Conservation (phyloP, 2,329 filamentous ascomycete species). For the Daldinia eschscholtzii region DNA sequence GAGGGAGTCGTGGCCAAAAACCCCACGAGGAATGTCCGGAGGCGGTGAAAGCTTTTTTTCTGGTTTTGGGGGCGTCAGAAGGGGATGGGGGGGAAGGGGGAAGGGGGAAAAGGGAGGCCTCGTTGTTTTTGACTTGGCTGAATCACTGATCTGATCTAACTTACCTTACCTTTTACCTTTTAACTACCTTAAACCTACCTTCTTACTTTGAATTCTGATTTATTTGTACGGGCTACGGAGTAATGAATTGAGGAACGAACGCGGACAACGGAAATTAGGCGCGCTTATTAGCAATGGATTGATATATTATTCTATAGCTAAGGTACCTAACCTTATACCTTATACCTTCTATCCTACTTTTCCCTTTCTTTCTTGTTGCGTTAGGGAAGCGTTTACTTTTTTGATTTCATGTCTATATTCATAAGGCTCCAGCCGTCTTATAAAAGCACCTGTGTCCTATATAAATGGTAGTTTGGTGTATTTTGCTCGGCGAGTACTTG, state of each 20-base stretch:
- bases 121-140: background rate
- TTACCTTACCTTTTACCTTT: too few species aligned
- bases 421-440: background rate
- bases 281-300: constrained; percentile 17
- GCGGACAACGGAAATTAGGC: background rate
- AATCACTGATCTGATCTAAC: too few species aligned
- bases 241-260: constrained; percentile 26
- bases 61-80: too few species aligned
- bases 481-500: constrained; percentile 18
- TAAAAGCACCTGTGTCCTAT: background rate
- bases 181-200: too few species aligned
- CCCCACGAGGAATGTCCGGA: background rate
- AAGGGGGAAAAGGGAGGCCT: background rate
- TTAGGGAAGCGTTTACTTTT: constrained; percentile 7
- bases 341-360: constrained; percentile 18
- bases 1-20: background rate
- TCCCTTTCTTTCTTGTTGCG: background rate
- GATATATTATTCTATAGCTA: constrained; percentile 22
- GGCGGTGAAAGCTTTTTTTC: too few species aligned
- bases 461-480: background rate
- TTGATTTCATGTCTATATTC: background rate
- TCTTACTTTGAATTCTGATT: constrained; percentile 2
- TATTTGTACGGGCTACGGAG: constrained; percentile 28
- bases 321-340: too few species aligned
- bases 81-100: background rate